A percentile compares a stretch with the other conserved stretches of the same genome.
phyloP scores from a whole-genome alignment of 225 moss, liverwort and hornwort species.

The Sphagnum tenellum region DNA sequence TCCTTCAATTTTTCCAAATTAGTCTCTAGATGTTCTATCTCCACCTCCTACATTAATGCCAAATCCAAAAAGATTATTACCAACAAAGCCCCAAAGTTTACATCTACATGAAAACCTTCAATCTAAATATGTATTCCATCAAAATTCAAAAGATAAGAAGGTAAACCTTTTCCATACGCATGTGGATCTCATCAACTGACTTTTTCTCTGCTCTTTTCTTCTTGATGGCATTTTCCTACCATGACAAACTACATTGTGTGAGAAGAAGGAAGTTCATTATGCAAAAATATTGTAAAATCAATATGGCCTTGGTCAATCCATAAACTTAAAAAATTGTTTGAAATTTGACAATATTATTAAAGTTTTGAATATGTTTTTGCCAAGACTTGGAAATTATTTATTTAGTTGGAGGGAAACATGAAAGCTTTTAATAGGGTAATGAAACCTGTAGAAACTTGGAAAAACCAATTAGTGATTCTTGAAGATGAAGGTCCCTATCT shows the following conservation, averaged over 20 bases:
- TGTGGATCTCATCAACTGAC: conserved; percentile 30
- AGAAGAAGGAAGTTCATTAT: too few species aligned
- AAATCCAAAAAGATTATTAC: too few species aligned
- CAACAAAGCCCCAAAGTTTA: too few species aligned
- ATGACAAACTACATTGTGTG: not conserved
- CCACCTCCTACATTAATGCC: conserved; percentile 47
- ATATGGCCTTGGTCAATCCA: too few species aligned
- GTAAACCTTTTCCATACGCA: conserved; percentile 56
- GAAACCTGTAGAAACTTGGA: conserved; percentile 75
- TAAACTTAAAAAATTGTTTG: not conserved
- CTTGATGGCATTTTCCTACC: conserved; percentile 73
- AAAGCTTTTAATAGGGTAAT: not conserved
- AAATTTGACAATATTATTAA: not conserved
- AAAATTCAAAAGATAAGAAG: too few species aligned
- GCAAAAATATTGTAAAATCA: too few species aligned
- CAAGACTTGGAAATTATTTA: too few species aligned
- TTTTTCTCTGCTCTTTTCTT: conserved; percentile 44
- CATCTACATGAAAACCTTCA: too few species aligned
- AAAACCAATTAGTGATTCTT: conserved; percentile 79
- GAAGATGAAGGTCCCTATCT: conserved; percentile 63
- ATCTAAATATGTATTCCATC: too few species aligned
- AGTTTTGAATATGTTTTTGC: too few species aligned
- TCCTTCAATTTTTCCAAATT: conserved; percentile 38
- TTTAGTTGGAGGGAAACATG: too few species aligned
- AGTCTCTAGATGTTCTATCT: conserved; percentile 43